Conservation (phyloP, 495 filamentous ascomycete species). For the Pyrenopolyporus hunteri region DNA sequence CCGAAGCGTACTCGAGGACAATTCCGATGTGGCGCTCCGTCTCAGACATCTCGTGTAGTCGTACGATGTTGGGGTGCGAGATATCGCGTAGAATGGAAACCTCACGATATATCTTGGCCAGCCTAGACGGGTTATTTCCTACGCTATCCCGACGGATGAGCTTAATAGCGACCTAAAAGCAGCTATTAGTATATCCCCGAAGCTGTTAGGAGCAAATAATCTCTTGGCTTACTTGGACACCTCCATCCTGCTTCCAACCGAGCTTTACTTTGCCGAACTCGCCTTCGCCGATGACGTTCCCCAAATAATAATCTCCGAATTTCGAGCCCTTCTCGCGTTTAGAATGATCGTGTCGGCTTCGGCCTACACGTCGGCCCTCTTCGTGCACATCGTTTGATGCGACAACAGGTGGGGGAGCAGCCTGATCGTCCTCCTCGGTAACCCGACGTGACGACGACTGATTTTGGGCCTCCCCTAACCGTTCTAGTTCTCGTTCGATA, state of each 20-base stretch:
- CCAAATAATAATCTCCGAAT: constrained; percentile 94
- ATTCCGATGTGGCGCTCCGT: constrained; percentile 96
- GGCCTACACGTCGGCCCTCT: constrained; percentile 62
- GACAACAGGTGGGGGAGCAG: constrained; percentile 61
- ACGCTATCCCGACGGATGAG: constrained; percentile 91
- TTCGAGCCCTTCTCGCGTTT: constrained; percentile 75
- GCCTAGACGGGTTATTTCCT: constrained; percentile 80
- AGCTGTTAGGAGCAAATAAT: neutral
- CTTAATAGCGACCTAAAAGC: constrained; percentile 87
- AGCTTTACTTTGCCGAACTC: constrained; percentile 99
- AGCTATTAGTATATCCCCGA: constrained; percentile 15
- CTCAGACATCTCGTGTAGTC: constrained; percentile 97
- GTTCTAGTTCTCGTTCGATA: constrained; percentile 75
- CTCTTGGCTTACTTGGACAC: constrained; percentile 65
- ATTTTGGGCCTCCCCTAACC: constrained; percentile 67
- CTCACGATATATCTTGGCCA: constrained; percentile 97
- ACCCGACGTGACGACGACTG: constrained; percentile 42
- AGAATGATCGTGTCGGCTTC: constrained; percentile 80
- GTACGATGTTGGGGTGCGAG: constrained; percentile 95
- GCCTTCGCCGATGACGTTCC: constrained; percentile 96
- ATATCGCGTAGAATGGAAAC: constrained; percentile 87
- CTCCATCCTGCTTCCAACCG: constrained; percentile 97
- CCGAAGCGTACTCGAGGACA: constrained; percentile 97
- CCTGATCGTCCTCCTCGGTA: constrained; percentile 53
- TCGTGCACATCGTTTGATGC: constrained; percentile 63